These are phyloP conservation scores for Teunomyces pallodes DNA, from an alignment of 805 yeast species.

Conservation along the genomic window DNA sequence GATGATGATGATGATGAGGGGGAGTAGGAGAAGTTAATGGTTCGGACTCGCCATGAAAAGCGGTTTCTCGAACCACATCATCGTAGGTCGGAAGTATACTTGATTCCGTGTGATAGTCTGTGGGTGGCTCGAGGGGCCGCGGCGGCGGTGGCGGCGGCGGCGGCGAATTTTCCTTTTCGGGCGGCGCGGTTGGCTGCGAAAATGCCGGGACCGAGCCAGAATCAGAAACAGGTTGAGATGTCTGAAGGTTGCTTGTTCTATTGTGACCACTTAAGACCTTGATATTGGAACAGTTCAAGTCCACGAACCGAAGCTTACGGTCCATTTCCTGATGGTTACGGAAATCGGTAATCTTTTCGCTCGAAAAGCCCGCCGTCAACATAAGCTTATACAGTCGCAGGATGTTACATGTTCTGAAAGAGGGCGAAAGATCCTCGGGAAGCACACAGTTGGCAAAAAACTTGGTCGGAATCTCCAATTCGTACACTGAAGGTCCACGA, in stretches of 20 bases:
- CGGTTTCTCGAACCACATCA: conserved; percentile 31
- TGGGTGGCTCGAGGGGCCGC: too few species aligned
- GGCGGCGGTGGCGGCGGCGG: too few species aligned
- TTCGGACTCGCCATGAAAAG: conserved; percentile 30
- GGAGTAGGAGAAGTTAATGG: too few species aligned
- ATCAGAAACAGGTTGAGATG: not conserved
- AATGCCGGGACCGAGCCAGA: not conserved
- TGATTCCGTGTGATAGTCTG: not conserved
- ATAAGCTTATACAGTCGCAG: conserved; percentile 41
- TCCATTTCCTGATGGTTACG: conserved; percentile 13
- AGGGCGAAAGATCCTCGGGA: conserved; percentile 51
- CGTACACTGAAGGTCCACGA: conserved; percentile 21
- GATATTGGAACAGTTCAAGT: conserved; percentile 29
- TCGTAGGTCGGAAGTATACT: conserved; percentile 34
- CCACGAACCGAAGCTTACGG: conserved; percentile 25
- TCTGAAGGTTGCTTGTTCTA: conserved; percentile 23
- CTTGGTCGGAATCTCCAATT: conserved; percentile 43
- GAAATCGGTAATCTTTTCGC: conserved; percentile 21
- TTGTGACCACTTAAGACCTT: conserved; percentile 33
- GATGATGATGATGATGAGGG: conserved; percentile 3
- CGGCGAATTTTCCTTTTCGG: not conserved
- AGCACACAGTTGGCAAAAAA: conserved; percentile 39
- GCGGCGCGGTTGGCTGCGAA: not conserved
- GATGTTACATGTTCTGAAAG: conserved; percentile 57
- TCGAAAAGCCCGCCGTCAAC: conserved; percentile 28